Base-by-base conservation (phyloP, 495 filamentous ascomycete species). In the Annulohypoxylon stygium region DNA sequence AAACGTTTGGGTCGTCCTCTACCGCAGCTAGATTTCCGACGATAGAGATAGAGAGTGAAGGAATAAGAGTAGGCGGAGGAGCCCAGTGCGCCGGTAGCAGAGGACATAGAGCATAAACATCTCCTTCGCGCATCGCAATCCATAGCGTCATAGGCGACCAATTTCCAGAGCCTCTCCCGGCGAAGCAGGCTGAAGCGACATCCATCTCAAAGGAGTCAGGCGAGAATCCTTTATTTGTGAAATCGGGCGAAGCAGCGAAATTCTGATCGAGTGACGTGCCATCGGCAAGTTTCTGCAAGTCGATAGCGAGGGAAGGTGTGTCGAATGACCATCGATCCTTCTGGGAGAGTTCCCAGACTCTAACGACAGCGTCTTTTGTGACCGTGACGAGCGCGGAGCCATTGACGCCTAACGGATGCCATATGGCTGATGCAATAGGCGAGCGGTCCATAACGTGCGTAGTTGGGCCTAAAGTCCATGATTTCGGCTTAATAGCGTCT, bases 91-190 rank as follows among this genome's bases (percentile, higher is more conserved):
- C 87, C 4, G 94, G 94, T 30, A 97, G 81, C 4, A 97, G 85
- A 9, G 94, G 94, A 78, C 94, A 97, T n/a, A 97, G 81, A 7
- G 93, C 93, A 73, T 97, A 97, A 7, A 97, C 87, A 74, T 97
- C 94, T 4, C 94, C 94, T 26, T 92, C 91, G 37, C 84, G 86
- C 93, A 97, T 97, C 14, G 92, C 93, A 50, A 97, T 82, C 93
- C 93, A 97, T 16, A 97, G 82, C 2, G 94, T 97, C 93, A 96
- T 97, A 12, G 93, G 86, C 6, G 92, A 91, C 94, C 94, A 97
- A 33, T 90, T 91, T 74, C 93, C 89, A 59, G 94, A 93, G 33
- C 90, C 91, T 61, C 83, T 89, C 18, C 90, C 90, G 0, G 91
- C 92, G 80, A 97, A 97, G 75, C 90, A 93, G 45, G 94, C 93